Base-by-base conservation (phyloP, 208 protist genomes). In the Leptomonas pyrrhocoris region DNA sequence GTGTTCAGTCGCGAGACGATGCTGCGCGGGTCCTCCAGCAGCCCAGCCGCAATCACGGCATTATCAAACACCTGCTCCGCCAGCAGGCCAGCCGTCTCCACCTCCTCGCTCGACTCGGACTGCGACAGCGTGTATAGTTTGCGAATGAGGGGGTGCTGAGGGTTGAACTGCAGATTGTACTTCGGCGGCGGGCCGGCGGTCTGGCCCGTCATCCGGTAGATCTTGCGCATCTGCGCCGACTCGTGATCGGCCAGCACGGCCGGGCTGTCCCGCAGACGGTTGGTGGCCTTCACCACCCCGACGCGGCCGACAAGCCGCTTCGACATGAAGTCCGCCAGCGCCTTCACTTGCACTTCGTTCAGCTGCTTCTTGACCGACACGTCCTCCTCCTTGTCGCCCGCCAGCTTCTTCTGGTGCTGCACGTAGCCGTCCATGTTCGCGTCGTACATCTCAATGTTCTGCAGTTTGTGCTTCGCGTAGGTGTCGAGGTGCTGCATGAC, bases 21-120 rank as follows among this genome's bases (percentile, higher is more conserved):
- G 40, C 79, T 86, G 66, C 95, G 89, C 21, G 95, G 93, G 76
- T 98, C 95, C 68, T 98, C 95, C 56, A 98, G 79, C 23, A 98
- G 75, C 19, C 93, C 93, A 7, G 95, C 95, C 34, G 91, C 72
- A 70, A 98, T 97, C 31, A 98, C 58, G 34, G 95, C 93, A 71
- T 98, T 98, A 77, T 98, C 93, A 72, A 98, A 97, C 2, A 98
- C 49, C 83, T 98, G 95, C 83, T 98, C 93, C 34, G 77, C 82
- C 23, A 98, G 51, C 7, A 96, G 75, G 11, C 91, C 90, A 12
- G 88, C 92, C 34, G 92, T 93, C 76, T 96, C 87, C 28, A 95
- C 85, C 4, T 91, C 84, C 46, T 92, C 88, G 51, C 82, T 81
- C 48, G 81, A 46, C 23, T 86, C 68, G 13, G 82, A 92, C 74